Base-by-base conservation (phyloP, 2,329 filamentous ascomycete species). In the Fusarium longipes region DNA sequence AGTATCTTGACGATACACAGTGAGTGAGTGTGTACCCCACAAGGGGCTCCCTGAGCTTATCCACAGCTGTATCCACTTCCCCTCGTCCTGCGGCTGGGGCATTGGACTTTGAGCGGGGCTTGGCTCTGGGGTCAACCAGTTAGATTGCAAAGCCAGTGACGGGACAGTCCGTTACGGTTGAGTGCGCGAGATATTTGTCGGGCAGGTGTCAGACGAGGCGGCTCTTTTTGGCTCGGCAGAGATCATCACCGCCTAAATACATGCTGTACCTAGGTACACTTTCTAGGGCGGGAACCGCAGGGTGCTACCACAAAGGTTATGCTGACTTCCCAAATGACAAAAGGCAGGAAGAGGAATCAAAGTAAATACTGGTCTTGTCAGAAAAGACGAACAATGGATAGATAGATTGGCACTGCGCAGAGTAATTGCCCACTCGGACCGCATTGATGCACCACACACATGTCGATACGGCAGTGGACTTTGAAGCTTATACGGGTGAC, bases 1-100 rank as follows among this genome's bases (percentile, higher is more conserved):
- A 25, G 14, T 6, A 6, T 8, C 7, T 5, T 8, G 11, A 10
- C 8, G 18, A 22, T 29, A 44, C 36, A 68, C 55, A 24, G 65
- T 65, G 8, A 24, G 65, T 65, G 8, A n/a, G 2, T 8, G 5
- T 1, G 52, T 67, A 68, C 65, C 65, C 65, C 65, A 68, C 65
- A 66, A 42, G 43, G 40, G 43, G 35, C 56, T 54, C 32, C 20
- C 30, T 44, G 44, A 44, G 14, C 17, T 27, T 54, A 25, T 29
- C 58, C 57, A 54, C 42, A 27, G 18, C 27, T 51, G 25, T 59
- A 33, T 38, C 69, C 69, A 71, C 65, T 72, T 72, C 70, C 70
- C 70, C 70, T 73, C 70, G 65, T 73, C 63, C 36, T 61, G 69
- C 67, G 61, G 69, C 65, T 72, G 67, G 69, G 65, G 54, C 60